phyloP scores from a whole-genome alignment of 139 green algal genomes.

The Picochlorum sp. region DNA sequence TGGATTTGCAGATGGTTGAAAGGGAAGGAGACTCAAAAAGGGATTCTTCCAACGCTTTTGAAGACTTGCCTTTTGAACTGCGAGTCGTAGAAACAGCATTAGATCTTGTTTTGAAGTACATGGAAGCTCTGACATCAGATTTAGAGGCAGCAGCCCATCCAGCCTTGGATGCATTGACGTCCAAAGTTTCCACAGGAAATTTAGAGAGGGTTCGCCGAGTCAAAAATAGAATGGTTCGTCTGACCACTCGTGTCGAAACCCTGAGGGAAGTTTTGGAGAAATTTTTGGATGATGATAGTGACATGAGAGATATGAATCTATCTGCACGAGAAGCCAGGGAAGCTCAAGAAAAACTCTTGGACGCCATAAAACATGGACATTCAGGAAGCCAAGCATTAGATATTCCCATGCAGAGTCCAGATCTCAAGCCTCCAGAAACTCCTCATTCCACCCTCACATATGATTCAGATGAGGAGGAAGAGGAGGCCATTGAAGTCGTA shows the following conservation, averaged over 20 bases:
- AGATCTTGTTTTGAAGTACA: conserved; percentile 42
- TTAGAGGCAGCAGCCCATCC: conserved; percentile 76
- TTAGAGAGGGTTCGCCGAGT: conserved; percentile 85
- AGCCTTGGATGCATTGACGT: conserved; percentile 76
- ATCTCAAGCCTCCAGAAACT: conserved; percentile 4
- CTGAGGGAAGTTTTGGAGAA: conserved; percentile 49
- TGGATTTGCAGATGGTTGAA: neutral
- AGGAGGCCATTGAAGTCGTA: conserved; percentile 44
- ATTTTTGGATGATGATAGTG: conserved; percentile 47
- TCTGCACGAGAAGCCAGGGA: conserved; percentile 28
- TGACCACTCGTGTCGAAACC: conserved; percentile 48
- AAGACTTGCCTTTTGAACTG: conserved; percentile 48
- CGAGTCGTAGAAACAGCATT: conserved; percentile 46
- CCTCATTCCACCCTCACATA: conserved; percentile 9
- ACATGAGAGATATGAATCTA: conserved; percentile 56
- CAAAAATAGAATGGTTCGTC: conserved; percentile 63
- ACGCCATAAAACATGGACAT: neutral
- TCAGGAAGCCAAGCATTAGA: conserved; percentile 3
- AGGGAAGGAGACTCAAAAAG: neutral
- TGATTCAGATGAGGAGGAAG: conserved; percentile 28
- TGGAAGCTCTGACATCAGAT: conserved; percentile 66
- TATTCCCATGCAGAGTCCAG: conserved; percentile 1
- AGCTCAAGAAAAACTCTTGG: neutral
- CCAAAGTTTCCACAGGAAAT: conserved; percentile 66
- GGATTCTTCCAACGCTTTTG: neutral